A percentile compares a stretch with the other conserved stretches of the same genome.
Evolutionary conservation across 2,329 filamentous ascomycete species (phyloP).

Genomic region (Ceratocystis destructans): DNA sequence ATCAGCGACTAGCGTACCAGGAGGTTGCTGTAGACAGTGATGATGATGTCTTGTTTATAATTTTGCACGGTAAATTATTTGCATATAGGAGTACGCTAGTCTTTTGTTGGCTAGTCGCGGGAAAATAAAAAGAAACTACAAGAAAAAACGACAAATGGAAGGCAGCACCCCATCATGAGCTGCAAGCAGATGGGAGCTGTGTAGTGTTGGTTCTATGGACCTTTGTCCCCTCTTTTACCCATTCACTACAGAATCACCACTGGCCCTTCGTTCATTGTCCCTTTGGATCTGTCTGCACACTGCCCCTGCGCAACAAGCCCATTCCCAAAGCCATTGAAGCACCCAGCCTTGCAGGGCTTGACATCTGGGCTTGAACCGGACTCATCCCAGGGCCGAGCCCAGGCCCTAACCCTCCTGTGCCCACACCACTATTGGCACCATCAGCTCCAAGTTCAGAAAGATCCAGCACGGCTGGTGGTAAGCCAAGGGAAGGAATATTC

Average conservation of each 20-base stretch:
- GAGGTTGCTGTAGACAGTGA: too few species aligned
- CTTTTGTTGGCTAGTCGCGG: too few species aligned
- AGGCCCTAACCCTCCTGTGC: neutral
- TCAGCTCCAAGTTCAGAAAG: slow-evolving; percentile 1
- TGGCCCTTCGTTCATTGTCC: neutral
- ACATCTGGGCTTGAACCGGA: slow-evolving; percentile 22
- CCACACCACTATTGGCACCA: neutral
- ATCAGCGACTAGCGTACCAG: too few species aligned
- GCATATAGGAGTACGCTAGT: too few species aligned
- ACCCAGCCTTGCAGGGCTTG: slow-evolving; percentile 22
- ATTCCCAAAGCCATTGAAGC: slow-evolving; percentile 31
- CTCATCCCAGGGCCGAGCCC: slow-evolving; percentile 16
- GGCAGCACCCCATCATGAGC: too few species aligned
- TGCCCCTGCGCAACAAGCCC: slow-evolving; percentile 35
- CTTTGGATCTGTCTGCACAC: slow-evolving; percentile 32
- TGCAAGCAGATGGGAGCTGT: neutral
- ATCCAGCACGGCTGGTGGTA: slow-evolving; percentile 42
- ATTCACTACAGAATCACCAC: neutral
- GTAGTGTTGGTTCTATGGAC: too few species aligned
- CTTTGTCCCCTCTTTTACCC: too few species aligned
- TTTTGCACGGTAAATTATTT: too few species aligned
- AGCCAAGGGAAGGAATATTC: slow-evolving; percentile 44
- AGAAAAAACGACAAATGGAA: too few species aligned
- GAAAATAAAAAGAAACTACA: too few species aligned
- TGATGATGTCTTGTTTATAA: too few species aligned